Conservation (phyloP, 192 early-diverging fungal genomes). For the Phlyctochytrium arcticum region DNA sequence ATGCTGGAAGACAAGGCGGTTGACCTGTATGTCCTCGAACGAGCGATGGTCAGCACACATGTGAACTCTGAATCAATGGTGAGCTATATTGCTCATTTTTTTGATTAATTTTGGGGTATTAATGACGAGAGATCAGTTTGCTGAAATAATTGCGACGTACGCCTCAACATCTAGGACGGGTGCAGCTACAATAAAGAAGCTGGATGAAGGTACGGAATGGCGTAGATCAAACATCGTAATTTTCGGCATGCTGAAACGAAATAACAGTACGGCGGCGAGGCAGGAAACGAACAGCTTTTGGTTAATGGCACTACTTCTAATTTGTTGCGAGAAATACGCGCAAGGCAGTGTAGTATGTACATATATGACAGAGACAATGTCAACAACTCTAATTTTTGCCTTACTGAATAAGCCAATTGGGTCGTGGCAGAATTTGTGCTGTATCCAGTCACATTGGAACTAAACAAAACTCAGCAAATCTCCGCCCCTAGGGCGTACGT, state of each 20-base stretch:
- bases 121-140: conserved; percentile 51
- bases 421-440: too few relatives aligned
- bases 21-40: conserved; percentile 97
- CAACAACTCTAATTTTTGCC: too few relatives aligned
- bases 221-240: not conserved
- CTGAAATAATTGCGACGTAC: conserved; percentile 68
- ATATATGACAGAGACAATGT: too few relatives aligned
- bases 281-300: conserved; percentile 26
- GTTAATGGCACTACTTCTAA: too few relatives aligned
- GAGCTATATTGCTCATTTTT: conserved; percentile 9
- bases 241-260: not conserved
- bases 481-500: not conserved
- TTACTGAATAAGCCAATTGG: too few relatives aligned
- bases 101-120: not conserved
- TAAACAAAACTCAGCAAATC: not conserved
- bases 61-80: conserved; percentile 77
- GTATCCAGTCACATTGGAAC: too few relatives aligned
- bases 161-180: conserved; percentile 48
- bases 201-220: conserved; percentile 69
- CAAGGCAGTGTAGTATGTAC: too few relatives aligned
- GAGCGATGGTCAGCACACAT: conserved; percentile 90
- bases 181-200: conserved; percentile 58
- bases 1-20: conserved; percentile 95
- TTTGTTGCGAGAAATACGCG: too few relatives aligned
- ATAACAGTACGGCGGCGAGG: conserved; percentile 21